phyloP scores from a whole-genome alignment of 805 yeast genomes.

The Candida maris region DNA sequence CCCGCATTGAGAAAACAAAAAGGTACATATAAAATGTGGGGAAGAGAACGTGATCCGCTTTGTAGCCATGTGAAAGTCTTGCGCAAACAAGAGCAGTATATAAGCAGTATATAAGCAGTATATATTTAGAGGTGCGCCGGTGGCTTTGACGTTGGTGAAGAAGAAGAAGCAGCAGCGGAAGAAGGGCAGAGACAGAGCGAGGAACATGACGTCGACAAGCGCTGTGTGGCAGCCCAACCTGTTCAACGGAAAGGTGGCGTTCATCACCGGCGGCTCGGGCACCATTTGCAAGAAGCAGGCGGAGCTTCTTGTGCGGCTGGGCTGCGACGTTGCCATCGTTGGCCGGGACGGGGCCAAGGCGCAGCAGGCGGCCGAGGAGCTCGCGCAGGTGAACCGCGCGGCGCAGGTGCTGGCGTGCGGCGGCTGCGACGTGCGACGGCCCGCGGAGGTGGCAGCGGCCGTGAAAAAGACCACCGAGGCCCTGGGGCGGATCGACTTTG shows the following conservation, averaged over 20 bases:
- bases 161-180: no score
- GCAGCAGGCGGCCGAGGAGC: slow-evolving; percentile 60
- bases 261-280: slow-evolving; percentile 96
- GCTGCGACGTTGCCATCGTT: slow-evolving; percentile 82
- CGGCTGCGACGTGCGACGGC: slow-evolving; percentile 73
- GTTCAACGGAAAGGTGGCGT: slow-evolving; percentile 80
- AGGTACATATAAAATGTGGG: slow-evolving; percentile 2
- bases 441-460: slow-evolving; percentile 56
- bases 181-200: no score
- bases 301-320: slow-evolving; percentile 77
- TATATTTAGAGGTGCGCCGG: no score
- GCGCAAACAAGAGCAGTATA: no score
- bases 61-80: slow-evolving; percentile 1
- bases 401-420: slow-evolving; percentile 69
- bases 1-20: not conserved
- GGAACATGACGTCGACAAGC: no score
- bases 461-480: slow-evolving; percentile 60
- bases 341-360: slow-evolving; percentile 76
- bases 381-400: slow-evolving; percentile 52
- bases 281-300: slow-evolving; percentile 90
- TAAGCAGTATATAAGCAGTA: no score
- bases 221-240: slow-evolving; percentile 57
- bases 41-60: not conserved
- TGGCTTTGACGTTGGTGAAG: no score
- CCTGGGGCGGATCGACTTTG: slow-evolving; percentile 79